phyloP scores from a whole-genome alignment of 225 moss, liverwort and hornwort genomes.

The Polytrichum formosum region DNA sequence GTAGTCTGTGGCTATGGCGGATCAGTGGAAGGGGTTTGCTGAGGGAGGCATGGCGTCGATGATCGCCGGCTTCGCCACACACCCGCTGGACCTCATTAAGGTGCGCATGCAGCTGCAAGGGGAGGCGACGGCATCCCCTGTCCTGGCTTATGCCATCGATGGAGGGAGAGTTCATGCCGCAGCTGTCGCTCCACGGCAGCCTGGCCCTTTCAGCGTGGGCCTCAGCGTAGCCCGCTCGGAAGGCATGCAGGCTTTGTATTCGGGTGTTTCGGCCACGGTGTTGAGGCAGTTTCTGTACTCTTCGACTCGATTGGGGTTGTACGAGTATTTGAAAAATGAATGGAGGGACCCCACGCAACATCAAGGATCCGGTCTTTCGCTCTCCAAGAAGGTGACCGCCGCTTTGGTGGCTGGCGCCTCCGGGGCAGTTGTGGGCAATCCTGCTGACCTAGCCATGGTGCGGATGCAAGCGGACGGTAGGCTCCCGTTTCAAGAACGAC shows the following conservation, averaged over 20 bases:
- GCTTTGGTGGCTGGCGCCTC: slow-evolving; percentile 44
- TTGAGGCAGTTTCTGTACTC: slow-evolving; percentile 25
- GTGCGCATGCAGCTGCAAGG: slow-evolving; percentile 37
- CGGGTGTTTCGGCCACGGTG: slow-evolving; percentile 37
- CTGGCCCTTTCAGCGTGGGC: slow-evolving; percentile 37
- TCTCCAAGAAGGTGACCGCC: slow-evolving; percentile 28
- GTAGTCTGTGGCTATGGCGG: slow-evolving; percentile 21
- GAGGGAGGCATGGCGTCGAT: slow-evolving; percentile 28
- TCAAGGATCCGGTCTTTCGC: slow-evolving; percentile 3
- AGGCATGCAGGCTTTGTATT: slow-evolving; percentile 27
- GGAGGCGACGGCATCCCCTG: slow-evolving; percentile 9
- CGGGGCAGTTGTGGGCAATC: slow-evolving; percentile 57
- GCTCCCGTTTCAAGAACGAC: slow-evolving; percentile 31
- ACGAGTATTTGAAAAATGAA: slow-evolving; percentile 17
- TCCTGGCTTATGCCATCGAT: slow-evolving; percentile 18
- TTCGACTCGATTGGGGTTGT: slow-evolving; percentile 23
- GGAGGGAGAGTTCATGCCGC: slow-evolving; percentile 7
- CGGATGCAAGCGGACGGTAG: slow-evolving; percentile 74
- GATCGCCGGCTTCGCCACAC: slow-evolving; percentile 27
- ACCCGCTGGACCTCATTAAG: slow-evolving; percentile 22
- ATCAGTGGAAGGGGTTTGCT: slow-evolving; percentile 28
- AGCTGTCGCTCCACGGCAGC: slow-evolving; percentile 6
- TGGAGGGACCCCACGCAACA: slow-evolving; percentile 15
- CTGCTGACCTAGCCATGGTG: slow-evolving; percentile 63
- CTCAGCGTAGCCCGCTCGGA: slow-evolving; percentile 33